phyloP scores from a whole-genome alignment of 179 eudicot genomes.

The Silene coronaria region DNA sequence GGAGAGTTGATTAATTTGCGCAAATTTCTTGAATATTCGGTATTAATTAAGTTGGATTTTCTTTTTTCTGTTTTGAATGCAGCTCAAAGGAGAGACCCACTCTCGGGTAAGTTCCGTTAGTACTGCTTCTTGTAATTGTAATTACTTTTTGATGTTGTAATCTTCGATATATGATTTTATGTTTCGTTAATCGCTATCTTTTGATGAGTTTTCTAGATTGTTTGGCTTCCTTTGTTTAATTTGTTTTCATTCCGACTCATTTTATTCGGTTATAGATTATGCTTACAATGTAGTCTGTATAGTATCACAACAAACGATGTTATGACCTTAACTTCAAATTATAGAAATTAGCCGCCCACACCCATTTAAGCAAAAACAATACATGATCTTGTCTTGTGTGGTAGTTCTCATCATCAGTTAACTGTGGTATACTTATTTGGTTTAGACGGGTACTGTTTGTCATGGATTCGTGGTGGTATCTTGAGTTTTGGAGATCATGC shows the following conservation, averaged over 20 bases:
- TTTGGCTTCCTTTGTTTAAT: background rate
- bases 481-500: background rate
- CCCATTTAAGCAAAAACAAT: background rate
- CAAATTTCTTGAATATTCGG: background rate
- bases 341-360: background rate
- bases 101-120: conserved; percentile 72
- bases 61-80: conserved; percentile 30
- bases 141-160: background rate
- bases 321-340: background rate
- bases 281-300: background rate
- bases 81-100: conserved; percentile 99
- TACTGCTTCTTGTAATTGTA: conserved; percentile 1
- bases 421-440: background rate
- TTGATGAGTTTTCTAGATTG: background rate
- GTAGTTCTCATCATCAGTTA: background rate
- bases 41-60: conserved; percentile 2
- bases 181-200: background rate
- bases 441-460: background rate
- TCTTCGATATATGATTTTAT: background rate
- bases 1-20: background rate
- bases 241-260: background rate
- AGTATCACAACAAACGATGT: background rate
- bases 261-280: background rate
- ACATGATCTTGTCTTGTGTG: background rate
- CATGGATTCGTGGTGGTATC: background rate